These are phyloP conservation scores for Silene noctiflora DNA, from an alignment of 179 eudicot species.

Conservation along the genomic window DNA sequence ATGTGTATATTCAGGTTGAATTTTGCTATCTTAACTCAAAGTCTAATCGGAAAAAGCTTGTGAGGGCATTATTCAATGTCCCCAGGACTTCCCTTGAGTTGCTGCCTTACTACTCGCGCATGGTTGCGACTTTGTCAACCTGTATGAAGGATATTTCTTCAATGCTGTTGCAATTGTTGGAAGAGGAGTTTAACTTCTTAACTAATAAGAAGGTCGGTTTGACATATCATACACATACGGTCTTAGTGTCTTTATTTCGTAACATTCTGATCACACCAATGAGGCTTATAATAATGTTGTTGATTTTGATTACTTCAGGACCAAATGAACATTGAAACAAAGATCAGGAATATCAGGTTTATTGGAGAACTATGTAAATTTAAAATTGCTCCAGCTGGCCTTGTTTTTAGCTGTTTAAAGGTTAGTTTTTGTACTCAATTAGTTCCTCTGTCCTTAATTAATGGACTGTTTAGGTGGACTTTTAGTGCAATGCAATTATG, in stretches of 20 bases:
- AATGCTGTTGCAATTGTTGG: conserved; percentile 87
- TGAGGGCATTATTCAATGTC: conserved; percentile 80
- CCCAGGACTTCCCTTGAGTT: conserved; percentile 94
- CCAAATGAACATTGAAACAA: conserved; percentile 96
- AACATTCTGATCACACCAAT: background rate
- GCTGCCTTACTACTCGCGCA: conserved; percentile 91
- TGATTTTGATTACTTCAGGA: conserved; percentile 48
- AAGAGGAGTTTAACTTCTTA: conserved; percentile 88
- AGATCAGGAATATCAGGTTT: conserved; percentile 90
- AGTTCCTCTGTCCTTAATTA: background rate
- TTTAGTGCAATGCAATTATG: too few relatives aligned
- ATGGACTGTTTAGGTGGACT: too few relatives aligned
- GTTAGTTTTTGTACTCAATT: conserved; percentile 31
- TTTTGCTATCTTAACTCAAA: conserved; percentile 95
- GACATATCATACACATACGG: background rate
- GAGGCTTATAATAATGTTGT: background rate
- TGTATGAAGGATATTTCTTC: conserved; percentile 93
- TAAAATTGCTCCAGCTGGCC: conserved; percentile 77
- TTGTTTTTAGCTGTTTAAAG: conserved; percentile 86
- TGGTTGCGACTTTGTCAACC: conserved; percentile 93
- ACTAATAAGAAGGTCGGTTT: conserved; percentile 80
- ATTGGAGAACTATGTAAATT: conserved; percentile 98
- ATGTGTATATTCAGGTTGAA: conserved; percentile 59
- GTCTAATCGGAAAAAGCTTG: conserved; percentile 90
- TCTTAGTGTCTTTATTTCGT: background rate